Conservation (phyloP, 2,329 filamentous ascomycete genomes). For the Reticulascus tulasneorum region DNA sequence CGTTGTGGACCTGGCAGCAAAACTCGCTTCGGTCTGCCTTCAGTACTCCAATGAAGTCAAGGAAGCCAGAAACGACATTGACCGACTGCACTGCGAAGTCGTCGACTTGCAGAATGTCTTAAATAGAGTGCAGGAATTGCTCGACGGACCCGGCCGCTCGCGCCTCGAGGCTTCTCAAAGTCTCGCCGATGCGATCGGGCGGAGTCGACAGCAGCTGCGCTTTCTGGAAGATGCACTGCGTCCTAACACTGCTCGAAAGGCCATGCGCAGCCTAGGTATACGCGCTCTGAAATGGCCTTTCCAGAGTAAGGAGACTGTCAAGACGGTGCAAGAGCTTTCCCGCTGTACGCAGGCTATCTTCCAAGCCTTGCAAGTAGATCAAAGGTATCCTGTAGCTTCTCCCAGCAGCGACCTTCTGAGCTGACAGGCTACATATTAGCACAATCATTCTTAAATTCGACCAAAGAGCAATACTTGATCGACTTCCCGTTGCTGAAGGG, state of each 20-base stretch:
- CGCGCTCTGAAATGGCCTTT: constrained; percentile 36
- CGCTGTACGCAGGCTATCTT: constrained; percentile 22
- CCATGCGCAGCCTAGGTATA: constrained; percentile 25
- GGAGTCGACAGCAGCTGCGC: constrained; percentile 17
- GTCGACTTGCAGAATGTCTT: constrained; percentile 20
- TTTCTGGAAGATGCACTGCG: constrained; percentile 19
- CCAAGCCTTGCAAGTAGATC: constrained; percentile 27
- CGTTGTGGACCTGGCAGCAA: constrained; percentile 32
- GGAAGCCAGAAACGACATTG: constrained; percentile 25
- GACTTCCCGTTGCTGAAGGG: constrained; percentile 16
- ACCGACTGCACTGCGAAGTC: constrained; percentile 23
- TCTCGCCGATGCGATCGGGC: constrained; percentile 16
- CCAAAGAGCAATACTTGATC: constrained; percentile 17
- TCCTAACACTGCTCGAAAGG: constrained; percentile 18
- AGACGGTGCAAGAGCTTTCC: constrained; percentile 20
- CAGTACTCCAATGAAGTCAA: constrained; percentile 31
- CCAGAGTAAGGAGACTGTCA: constrained; percentile 27
- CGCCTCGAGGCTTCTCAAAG: constrained; percentile 21
- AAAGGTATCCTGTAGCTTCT: constrained; percentile 21
- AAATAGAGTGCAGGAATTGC: constrained; percentile 19
- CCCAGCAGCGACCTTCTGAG: neutral
- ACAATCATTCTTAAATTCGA: constrained; percentile 16
- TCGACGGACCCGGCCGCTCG: constrained; percentile 19
- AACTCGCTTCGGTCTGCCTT: constrained; percentile 27
- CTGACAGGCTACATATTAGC: constrained; percentile 2